Evolutionary conservation across 305 asterid genomes (phyloP), one percentile per base, ranked within the genome.

Genomic region (Fraxinus albicans): DNA sequence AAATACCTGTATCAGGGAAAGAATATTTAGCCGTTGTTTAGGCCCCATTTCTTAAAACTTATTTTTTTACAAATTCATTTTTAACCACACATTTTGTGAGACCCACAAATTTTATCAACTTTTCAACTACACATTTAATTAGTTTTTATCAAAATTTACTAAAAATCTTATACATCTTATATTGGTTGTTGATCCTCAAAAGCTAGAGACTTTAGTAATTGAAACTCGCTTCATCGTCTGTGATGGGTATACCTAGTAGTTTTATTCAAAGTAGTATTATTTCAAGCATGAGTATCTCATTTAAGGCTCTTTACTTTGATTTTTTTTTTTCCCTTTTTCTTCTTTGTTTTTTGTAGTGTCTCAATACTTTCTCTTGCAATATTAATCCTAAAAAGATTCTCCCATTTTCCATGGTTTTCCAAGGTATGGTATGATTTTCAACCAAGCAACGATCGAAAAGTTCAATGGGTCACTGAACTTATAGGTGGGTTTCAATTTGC

Each of bases 151-250:
- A 38, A 38, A 38, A 19, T 35, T 0, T 35, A 35, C 7, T 0
- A 4, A 35, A 35, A 5, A 35, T 35, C 8, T 35, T 35, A 23
- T 80, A 53, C 9, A 29, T 19, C 6, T 81, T 23, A 77, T n/a
- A 4, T 40, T 25, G 73, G 42, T 60, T 8, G 74, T 80, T 77
- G 75, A 83, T 78, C 47, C n/a, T 47, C 44, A 5, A 58, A 79
- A 73, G 44, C 65, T 77, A 35, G 8, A 81, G 31, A 5, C 27
- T 17, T 29, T 42, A 33, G 7, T 69, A 27, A 33, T 7, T 8
- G 63, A 0, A 12, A 21, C 13, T 38, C 40, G 70, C 67, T 60
- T 19, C 27, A 55, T 55, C 21, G 19, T 3, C 23, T n/a, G n/a
- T 15, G 73, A 55, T 55, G n/a, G 21, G 65, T 6, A 55, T 55